Evolutionary conservation across 345 rosid species (phyloP).

Genomic region (Euphorbia lathyris): DNA sequence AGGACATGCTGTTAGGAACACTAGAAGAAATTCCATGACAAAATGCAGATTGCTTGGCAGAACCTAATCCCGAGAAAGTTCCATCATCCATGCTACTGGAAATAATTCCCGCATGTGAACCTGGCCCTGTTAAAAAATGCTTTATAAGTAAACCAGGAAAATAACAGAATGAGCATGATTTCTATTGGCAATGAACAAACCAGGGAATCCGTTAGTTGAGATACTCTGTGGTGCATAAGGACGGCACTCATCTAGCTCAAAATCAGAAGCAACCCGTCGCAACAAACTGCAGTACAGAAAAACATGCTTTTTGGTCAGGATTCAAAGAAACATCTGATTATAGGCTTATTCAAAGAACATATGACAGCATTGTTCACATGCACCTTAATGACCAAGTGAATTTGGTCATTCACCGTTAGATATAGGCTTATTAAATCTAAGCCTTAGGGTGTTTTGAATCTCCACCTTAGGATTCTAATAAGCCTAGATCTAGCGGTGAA

Average conservation of each 20-base stretch:
- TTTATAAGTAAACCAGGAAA: conserved; percentile 18
- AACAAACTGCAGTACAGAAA: conserved; percentile 29
- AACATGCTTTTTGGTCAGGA: background rate
- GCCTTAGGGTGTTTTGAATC: too few relatives aligned
- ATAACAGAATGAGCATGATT: conserved; percentile 11
- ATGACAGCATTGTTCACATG: too few relatives aligned
- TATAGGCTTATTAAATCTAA: too few relatives aligned
- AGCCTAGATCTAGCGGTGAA: too few relatives aligned
- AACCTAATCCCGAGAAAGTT: conserved; percentile 45
- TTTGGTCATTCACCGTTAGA: too few relatives aligned
- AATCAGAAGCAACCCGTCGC: conserved; percentile 27
- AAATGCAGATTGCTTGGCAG: conserved; percentile 41
- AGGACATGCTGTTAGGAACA: conserved; percentile 61
- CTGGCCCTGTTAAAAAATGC: conserved; percentile 26
- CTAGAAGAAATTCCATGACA: conserved; percentile 51
- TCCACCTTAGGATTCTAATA: too few relatives aligned
- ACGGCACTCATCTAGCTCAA: conserved; percentile 34
- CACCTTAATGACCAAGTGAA: too few relatives aligned
- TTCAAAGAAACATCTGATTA: conserved; percentile 6
- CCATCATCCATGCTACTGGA: conserved; percentile 54
- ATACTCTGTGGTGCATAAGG: conserved; percentile 29
- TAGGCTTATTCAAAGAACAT: too few relatives aligned
- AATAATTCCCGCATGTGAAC: conserved; percentile 33
- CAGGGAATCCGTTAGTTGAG: conserved; percentile 30
- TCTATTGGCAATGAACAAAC: conserved; percentile 29